phyloP scores from a whole-genome alignment of 2,329 filamentous ascomycete species.

The Alternaria panax region DNA sequence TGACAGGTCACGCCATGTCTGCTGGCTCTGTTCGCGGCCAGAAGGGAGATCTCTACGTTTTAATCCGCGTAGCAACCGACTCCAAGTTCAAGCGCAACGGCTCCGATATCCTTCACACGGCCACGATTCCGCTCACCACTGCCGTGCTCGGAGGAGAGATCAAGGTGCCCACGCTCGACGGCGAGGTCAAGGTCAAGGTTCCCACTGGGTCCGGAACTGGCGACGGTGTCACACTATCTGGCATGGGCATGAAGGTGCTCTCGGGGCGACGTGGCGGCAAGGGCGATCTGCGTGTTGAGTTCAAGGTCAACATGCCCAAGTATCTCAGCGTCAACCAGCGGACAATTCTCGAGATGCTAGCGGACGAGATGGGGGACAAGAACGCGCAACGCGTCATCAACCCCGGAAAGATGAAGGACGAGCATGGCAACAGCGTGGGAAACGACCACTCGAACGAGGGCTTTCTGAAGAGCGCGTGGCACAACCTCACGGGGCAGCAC shows the following conservation, averaged over 20 bases:
- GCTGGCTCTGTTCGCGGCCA: conserved; percentile 67
- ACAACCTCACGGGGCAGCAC: conserved; percentile 82
- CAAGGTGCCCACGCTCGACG: conserved; percentile 86
- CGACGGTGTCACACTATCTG: conserved; percentile 85
- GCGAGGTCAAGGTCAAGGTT: conserved; percentile 88
- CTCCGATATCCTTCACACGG: conserved; percentile 91
- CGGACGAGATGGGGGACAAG: conserved; percentile 94
- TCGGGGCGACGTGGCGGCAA: conserved; percentile 64
- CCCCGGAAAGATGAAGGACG: conserved; percentile 60
- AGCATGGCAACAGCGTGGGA: conserved; percentile 21
- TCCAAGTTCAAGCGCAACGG: conserved; percentile 87
- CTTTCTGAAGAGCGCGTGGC: conserved; percentile 92
- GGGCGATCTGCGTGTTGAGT: conserved; percentile 92
- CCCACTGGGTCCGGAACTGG: conserved; percentile 90
- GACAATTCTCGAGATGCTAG: conserved; percentile 92
- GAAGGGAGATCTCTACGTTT: conserved; percentile 88
- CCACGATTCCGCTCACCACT: conserved; percentile 88
- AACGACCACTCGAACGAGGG: conserved; percentile 77
- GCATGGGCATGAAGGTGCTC: conserved; percentile 94
- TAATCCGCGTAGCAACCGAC: conserved; percentile 88
- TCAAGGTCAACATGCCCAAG: conserved; percentile 94
- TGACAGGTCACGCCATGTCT: conserved; percentile 73
- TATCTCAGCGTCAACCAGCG: conserved; percentile 90
- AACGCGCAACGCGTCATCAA: conserved; percentile 94
- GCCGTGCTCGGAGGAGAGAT: conserved; percentile 92